A percentile compares a stretch with the other conserved stretches of the same genome.
These are phyloP conservation scores for Xerocomus minutiporus DNA, from an alignment of 1,284 basidiomycete species.

Conservation along the genomic window DNA sequence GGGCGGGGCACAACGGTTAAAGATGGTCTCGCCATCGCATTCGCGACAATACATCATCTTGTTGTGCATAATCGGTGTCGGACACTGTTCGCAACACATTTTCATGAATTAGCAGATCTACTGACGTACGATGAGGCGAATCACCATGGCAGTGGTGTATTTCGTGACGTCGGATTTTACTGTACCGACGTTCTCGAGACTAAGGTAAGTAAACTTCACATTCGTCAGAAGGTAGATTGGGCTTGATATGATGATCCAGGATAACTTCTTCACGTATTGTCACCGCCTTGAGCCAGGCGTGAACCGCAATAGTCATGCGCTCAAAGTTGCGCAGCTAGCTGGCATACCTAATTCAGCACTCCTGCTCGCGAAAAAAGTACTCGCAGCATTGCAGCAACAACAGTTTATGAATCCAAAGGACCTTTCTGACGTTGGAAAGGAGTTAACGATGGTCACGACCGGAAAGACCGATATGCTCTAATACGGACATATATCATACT, in stretches of 20 bases:
- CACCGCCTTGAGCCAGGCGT: conserved; percentile 80
- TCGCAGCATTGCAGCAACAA: conserved; percentile 38
- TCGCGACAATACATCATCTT: conserved; percentile 84
- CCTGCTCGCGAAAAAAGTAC: conserved; percentile 50
- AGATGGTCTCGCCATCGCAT: conserved; percentile 92
- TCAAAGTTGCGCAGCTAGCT: conserved; percentile 87
- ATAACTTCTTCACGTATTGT: conserved; percentile 76
- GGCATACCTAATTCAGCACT: conserved; percentile 74
- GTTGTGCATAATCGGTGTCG: conserved; percentile 72
- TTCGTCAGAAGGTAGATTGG: not conserved
- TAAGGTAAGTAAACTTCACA: conserved; percentile 43
- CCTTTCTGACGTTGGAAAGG: conserved; percentile 25
- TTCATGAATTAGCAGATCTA: conserved; percentile 90
- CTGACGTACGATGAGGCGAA: conserved; percentile 50
- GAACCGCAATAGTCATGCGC: conserved; percentile 87
- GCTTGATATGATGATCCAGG: conserved; percentile 37
- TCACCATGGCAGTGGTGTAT: conserved; percentile 42
- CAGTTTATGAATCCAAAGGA: conserved; percentile 23
- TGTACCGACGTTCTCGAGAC: conserved; percentile 84
- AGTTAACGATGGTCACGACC: conserved; percentile 15
- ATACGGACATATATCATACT: conserved; percentile 5
- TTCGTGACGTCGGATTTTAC: conserved; percentile 72
- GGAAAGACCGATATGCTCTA: not conserved
- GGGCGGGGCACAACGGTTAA: conserved; percentile 91
- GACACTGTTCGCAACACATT: conserved; percentile 94